These are phyloP conservation scores for Xanthoconium separans DNA, from an alignment of 1,284 basidiomycete species.

Conservation along the genomic window DNA sequence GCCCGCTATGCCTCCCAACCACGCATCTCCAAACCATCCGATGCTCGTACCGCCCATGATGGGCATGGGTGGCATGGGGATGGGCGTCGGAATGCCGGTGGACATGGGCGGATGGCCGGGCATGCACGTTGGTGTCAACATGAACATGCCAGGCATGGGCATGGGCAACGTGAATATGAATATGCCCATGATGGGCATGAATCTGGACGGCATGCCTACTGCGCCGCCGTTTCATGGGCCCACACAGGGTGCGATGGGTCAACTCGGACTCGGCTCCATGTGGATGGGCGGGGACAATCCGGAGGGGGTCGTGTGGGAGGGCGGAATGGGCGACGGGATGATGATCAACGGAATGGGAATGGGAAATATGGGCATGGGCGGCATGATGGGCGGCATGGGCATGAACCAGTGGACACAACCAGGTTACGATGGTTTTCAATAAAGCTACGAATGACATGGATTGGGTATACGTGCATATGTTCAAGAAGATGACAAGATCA, in stretches of 20 bases:
- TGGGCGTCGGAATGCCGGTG: constrained; percentile 33
- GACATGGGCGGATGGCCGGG: constrained; percentile 33
- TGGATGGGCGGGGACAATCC: constrained; percentile 30
- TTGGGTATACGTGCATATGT: constrained; percentile 27
- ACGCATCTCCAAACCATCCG: constrained; percentile 32
- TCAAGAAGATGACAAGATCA: constrained; percentile 22
- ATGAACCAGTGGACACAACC: constrained; percentile 39
- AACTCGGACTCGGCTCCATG: constrained; percentile 22
- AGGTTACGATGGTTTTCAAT: constrained; percentile 32
- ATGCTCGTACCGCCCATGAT: constrained; percentile 54
- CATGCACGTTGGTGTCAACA: constrained; percentile 29
- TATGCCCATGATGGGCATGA: constrained; percentile 41
- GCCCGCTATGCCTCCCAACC: constrained; percentile 14
- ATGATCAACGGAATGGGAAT: constrained; percentile 34
- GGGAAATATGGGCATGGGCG: constrained; percentile 37
- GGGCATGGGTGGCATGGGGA: constrained; percentile 33
- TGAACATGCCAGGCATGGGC: constrained; percentile 34
- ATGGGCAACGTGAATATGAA: constrained; percentile 33
- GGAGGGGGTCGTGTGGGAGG: constrained; percentile 30
- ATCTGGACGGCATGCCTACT: constrained; percentile 39
- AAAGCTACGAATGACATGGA: constrained; percentile 10
- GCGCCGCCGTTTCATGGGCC: constrained; percentile 19
- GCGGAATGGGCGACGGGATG: constrained; percentile 29
- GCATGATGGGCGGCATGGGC: constrained; percentile 33
- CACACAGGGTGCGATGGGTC: constrained; percentile 18